Conservation (phyloP, 805 yeast species). For the Hanseniaspora osmophila region DNA sequence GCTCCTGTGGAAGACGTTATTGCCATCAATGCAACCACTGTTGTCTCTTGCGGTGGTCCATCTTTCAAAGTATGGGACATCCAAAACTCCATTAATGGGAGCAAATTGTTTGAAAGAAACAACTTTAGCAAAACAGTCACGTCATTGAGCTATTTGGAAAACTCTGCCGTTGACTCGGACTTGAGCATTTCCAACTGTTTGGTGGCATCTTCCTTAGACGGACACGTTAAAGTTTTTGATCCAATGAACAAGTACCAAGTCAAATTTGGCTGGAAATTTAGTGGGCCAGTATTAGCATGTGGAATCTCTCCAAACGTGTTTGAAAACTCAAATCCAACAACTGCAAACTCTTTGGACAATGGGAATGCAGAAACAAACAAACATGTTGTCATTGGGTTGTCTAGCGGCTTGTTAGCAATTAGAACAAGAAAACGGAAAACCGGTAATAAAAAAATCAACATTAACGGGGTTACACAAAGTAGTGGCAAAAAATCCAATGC, state of each 20-base stretch:
- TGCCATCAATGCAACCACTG: slow-evolving; percentile 55
- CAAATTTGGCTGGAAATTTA: slow-evolving; percentile 93
- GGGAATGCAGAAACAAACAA: slow-evolving; percentile 30
- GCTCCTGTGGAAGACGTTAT: slow-evolving; percentile 79
- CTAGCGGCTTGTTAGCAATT: slow-evolving; percentile 77
- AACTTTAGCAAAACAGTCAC: slow-evolving; percentile 93
- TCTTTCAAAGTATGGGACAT: slow-evolving; percentile 85
- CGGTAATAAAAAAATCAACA: slow-evolving; percentile 25
- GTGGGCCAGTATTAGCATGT: slow-evolving; percentile 80
- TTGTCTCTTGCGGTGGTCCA: slow-evolving; percentile 73
- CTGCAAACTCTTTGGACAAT: neutral
- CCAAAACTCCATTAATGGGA: slow-evolving; percentile 48
- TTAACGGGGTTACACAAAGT: neutral
- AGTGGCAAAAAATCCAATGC: slow-evolving; percentile 31
- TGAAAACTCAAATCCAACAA: slow-evolving; percentile 1
- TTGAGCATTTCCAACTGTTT: slow-evolving; percentile 30
- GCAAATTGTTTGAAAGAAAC: slow-evolving; percentile 45
- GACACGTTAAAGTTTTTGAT: slow-evolving; percentile 92
- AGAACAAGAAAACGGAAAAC: slow-evolving; percentile 67
- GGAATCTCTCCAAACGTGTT: slow-evolving; percentile 59
- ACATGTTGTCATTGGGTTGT: slow-evolving; percentile 85
- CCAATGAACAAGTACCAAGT: slow-evolving; percentile 69
- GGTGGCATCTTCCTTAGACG: slow-evolving; percentile 89
- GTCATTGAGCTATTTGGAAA: slow-evolving; percentile 33
- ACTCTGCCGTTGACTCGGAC: slow-evolving; percentile 12